Conservation (phyloP, 441 rosid genomes). For the Bocquillonia castaneifolia region DNA sequence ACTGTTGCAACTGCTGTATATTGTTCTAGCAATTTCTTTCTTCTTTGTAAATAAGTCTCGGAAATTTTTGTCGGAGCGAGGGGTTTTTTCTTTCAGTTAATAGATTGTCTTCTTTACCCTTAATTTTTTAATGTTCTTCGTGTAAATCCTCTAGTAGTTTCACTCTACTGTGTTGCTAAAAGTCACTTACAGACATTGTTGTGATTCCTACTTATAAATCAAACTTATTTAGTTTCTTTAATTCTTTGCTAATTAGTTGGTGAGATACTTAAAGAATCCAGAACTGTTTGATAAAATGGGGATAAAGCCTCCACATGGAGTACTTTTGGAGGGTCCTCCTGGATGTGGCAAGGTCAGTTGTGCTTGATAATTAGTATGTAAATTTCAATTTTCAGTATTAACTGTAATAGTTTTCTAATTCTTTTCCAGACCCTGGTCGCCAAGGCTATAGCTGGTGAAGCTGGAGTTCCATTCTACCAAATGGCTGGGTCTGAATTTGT, state of each 20-base stretch:
- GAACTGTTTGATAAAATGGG: conserved; percentile 91
- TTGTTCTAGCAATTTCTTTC: background rate
- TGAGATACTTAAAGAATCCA: conserved; percentile 91
- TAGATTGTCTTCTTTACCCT: background rate
- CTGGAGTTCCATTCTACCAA: conserved; percentile 95
- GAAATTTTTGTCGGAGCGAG: background rate
- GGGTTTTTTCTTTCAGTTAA: background rate
- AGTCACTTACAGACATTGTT: background rate
- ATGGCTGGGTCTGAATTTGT: conserved; percentile 99
- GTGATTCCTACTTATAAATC: background rate
- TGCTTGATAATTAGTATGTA: conserved; percentile 11
- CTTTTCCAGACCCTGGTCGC: conserved; percentile 80
- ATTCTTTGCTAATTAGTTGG: conserved; percentile 48
- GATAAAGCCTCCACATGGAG: conserved; percentile 96
- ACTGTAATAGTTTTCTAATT: conserved; percentile 11
- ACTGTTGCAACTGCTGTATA: background rate
- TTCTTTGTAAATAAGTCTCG: background rate
- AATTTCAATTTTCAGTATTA: conserved; percentile 14
- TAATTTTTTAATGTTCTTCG: background rate
- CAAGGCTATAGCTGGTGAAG: conserved; percentile 97
- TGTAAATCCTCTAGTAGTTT: background rate
- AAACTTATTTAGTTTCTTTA: conserved; percentile 17
- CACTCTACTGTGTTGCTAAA: background rate
- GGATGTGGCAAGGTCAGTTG: conserved; percentile 94
- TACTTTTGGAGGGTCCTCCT: conserved; percentile 93